Base-by-base conservation (phyloP, 2,329 filamentous ascomycete species). In the Penicillium olsonii region DNA sequence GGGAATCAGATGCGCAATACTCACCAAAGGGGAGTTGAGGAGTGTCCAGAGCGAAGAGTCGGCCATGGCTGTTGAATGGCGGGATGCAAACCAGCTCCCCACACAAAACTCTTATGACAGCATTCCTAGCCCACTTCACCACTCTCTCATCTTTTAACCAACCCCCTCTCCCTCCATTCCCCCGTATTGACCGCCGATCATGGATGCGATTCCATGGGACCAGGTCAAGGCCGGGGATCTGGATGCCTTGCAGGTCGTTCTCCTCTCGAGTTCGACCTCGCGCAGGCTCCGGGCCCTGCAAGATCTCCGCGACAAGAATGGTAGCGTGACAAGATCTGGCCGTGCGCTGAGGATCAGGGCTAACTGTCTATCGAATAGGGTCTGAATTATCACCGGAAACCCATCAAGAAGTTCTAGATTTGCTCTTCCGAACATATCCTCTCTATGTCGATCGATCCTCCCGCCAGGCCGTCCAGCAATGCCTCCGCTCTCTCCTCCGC, bases 391-490 rank as follows among this genome's bases (percentile, higher is more conserved):
- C 66, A 24, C 58, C 62, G 34, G 56, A 68, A 58, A 50, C 56
- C 42, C 62, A 63, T 42, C 61, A 65, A 53, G 60, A 71, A 68
- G 70, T 94, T 44, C 75, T 95, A 55, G 80, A 84, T 53, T 76
- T 91, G 27, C 82, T 99, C 26, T 92, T 97, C 74, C 84, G 84
- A 68, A 96, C 92, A 43, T 91, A 96, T 67, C 83, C 89, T 53
- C 84, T 88, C 61, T 99, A 97, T 72, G 76, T 85, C 71, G 94
- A 99, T 73, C 85, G 92, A 62, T 77, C 83, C 57, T 97, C 94
- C 37, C 84, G 94, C 60, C 81, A 85, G 61, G 90, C 90, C 31
- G 90, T 91, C 26, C 88, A 96, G 69, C 79, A 82, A 73, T 96
- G 92, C 68, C 79, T 99, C 48, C 75, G 79, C 56, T 79, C 84